Evolutionary conservation across 169 alveolate genomes (phyloP).

Genomic region (Cystoisospora suis): DNA sequence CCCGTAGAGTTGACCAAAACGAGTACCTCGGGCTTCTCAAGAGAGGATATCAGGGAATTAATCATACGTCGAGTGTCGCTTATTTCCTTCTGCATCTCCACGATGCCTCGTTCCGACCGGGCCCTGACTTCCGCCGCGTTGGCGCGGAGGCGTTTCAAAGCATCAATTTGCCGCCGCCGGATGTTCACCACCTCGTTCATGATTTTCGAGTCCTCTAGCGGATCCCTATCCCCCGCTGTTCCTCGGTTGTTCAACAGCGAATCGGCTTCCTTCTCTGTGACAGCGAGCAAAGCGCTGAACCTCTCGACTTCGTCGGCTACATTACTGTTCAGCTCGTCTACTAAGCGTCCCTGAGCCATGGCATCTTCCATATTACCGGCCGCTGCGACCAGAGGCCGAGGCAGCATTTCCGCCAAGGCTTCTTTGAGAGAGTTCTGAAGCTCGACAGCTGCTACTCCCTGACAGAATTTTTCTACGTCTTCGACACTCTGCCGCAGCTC

Average conservation of each 20-base stretch:
- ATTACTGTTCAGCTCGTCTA: not conserved
- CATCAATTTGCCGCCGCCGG: not conserved
- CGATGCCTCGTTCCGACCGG: not conserved
- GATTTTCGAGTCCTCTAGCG: not conserved
- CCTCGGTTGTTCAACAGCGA: not conserved
- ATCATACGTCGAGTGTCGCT: not conserved
- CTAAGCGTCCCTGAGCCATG: not conserved
- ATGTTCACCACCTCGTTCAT: not conserved
- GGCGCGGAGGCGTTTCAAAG: not conserved
- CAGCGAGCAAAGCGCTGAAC: not conserved
- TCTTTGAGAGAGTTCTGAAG: not conserved
- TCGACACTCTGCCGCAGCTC: not conserved
- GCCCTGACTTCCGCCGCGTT: not conserved
- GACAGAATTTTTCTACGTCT: not conserved
- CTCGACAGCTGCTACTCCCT: not conserved
- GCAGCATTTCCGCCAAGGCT: not conserved
- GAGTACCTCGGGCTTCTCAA: no score
- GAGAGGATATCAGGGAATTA: no score
- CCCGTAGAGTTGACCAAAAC: no score
- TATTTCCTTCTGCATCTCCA: not conserved
- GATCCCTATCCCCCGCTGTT: not conserved
- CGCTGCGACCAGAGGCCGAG: not conserved
- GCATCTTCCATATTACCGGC: not conserved
- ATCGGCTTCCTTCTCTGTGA: not conserved
- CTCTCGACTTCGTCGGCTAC: not conserved